Percentiles rank a stretch among this genome's conserved stretches.
Conservation (phyloP, 257 asterid genomes). For the Solanum rostratum region DNA sequence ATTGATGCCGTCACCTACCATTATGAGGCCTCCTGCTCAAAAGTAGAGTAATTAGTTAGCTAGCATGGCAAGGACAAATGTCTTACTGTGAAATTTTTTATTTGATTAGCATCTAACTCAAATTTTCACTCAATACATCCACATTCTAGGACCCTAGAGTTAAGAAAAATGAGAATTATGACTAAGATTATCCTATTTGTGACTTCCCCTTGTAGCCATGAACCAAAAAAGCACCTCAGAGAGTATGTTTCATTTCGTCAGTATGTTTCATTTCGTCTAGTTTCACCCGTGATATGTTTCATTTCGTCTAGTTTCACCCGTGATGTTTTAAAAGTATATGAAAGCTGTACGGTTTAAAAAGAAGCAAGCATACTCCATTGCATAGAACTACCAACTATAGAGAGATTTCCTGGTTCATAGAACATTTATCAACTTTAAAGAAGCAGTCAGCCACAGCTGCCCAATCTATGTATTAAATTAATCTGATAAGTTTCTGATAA, state of each 20-base stretch:
- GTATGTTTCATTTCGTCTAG: not conserved
- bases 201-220: not conserved
- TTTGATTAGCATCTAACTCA: not conserved
- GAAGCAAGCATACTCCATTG: not conserved
- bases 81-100: not conserved
- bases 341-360: not conserved
- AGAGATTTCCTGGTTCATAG: not conserved
- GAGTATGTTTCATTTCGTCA: not conserved
- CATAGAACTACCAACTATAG: not conserved
- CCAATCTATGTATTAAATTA: not conserved
- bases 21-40: slow-evolving; percentile 68
- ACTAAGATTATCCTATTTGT: not conserved
- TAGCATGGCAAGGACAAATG: not conserved
- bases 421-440: not conserved
- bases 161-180: not conserved
- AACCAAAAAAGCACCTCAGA: not conserved
- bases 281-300: not conserved
- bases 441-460: not conserved
- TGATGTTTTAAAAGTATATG: not conserved
- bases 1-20: slow-evolving; percentile 99
- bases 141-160: not conserved
- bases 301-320: not conserved
- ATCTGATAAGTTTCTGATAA: not conserved
- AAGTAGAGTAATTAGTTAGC: slow-evolving; percentile 3
- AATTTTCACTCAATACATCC: not conserved